These are phyloP conservation scores for Epichloe hybrida DNA, from an alignment of 2,329 filamentous ascomycete genomes.

Conservation along the genomic window DNA sequence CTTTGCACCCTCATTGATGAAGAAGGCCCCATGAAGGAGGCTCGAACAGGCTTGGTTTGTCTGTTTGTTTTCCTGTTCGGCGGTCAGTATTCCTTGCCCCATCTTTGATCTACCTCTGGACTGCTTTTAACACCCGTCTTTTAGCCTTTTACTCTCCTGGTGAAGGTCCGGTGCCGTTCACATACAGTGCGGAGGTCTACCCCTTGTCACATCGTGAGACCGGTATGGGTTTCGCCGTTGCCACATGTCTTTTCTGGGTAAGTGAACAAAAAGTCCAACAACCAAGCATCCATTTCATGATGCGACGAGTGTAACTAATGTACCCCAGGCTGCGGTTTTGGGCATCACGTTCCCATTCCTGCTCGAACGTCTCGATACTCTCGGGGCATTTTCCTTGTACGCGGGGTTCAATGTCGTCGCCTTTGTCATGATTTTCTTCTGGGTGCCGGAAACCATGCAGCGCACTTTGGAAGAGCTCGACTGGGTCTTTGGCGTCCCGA, in stretches of 20 bases:
- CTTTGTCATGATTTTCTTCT: conserved; percentile 39
- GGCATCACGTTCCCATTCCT: conserved; percentile 38
- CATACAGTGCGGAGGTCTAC: conserved; percentile 50
- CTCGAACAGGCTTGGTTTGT: conserved; percentile 40
- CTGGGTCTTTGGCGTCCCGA: conserved; percentile 35
- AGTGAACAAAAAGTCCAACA: not conserved
- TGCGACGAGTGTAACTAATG: not conserved
- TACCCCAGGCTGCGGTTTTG: conserved; percentile 26
- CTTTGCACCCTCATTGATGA: conserved; percentile 23
- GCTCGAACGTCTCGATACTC: conserved; percentile 19
- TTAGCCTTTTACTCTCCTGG: conserved; percentile 48
- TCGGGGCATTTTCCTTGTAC: conserved; percentile 35
- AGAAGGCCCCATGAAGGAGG: conserved; percentile 18
- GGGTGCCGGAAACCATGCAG: conserved; percentile 40
- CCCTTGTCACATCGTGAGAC: conserved; percentile 48
- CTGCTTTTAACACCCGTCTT: not conserved
- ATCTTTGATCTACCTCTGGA: too few species aligned
- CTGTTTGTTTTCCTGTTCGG: conserved; percentile 53
- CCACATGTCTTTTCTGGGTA: conserved; percentile 42
- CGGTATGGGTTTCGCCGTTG: conserved; percentile 50
- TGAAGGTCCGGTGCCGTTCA: conserved; percentile 49
- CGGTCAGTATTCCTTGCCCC: conserved; percentile 11
- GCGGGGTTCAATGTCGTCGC: conserved; percentile 42
- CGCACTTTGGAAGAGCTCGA: conserved; percentile 37
- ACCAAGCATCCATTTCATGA: not conserved